Evolutionary conservation across 2,329 filamentous ascomycete species (phyloP), one percentile per base, ranked within the genome.

Genomic region (Pyricularia grisea): DNA sequence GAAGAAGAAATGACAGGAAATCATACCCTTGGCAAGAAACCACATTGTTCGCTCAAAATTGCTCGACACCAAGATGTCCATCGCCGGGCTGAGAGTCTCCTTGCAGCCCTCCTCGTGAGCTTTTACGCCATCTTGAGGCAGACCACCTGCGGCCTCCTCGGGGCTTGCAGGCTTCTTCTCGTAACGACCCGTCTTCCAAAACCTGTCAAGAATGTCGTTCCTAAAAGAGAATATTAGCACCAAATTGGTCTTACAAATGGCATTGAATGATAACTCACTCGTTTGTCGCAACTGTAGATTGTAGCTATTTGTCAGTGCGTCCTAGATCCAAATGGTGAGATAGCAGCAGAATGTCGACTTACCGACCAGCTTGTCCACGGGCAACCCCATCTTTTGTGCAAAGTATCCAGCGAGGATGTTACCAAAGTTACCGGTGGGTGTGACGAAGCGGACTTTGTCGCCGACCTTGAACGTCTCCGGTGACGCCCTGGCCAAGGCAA

Each of bases 11-110:
- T 3, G n/a, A 60, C 2, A 6, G 50, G 50, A 4, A 1, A 17
- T 27, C 61, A 58, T 65, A 68, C 73, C 73, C 80, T 92, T 92
- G 1, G 93, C 90, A 31, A 98, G 83, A 83, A 92, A 97, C 94
- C 94, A 98, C 12, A 99, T 85, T 5, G 99, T 84, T 36, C 95
- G 88, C 84, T 99, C 95, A 77, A 99, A 98, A 83, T 99, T 99
- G 78, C 91, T 95, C 28, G 91, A 94, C 14, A 98, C 94, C 3
- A 98, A 84, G 73, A 98, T 98, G 78, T 99, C 95, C 95, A 99
- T 98, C 65, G 95, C 95, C 0, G 95, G 95, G 74, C 91, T 93
- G 67, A 96, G 86, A 0, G 95, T 99, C 81, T 97, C 94, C 81
- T 93, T 94, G 71, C 94, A 93, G 55, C 92, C 92, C 64, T 88